Evolutionary conservation across 2,329 filamentous ascomycete species (phyloP).

Genomic region (Pseudomassariella vexata): DNA sequence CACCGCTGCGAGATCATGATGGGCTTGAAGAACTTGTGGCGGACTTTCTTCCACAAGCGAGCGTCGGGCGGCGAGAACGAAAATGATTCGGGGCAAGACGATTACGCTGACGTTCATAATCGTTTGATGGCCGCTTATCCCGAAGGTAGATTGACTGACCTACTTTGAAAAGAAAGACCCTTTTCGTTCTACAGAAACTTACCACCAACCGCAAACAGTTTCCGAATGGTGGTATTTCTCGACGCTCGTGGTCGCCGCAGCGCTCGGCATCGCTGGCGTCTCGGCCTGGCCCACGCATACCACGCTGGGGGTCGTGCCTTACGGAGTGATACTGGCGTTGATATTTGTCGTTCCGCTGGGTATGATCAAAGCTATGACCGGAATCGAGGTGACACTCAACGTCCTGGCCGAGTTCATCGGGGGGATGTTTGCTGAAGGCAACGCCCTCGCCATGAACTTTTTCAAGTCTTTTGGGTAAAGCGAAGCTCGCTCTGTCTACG

Average conservation of each 20-base stretch:
- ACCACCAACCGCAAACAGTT: no score
- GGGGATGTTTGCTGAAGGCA: constrained; percentile 43
- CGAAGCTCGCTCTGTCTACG: no score
- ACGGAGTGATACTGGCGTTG: constrained; percentile 41
- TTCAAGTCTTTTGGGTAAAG: constrained; percentile 47
- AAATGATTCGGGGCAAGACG: not conserved
- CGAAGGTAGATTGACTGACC: no score
- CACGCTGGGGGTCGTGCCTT: constrained; percentile 45
- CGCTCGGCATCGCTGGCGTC: constrained; percentile 40
- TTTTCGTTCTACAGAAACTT: no score
- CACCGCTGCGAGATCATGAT: constrained; percentile 14
- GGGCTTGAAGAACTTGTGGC: constrained; percentile 6
- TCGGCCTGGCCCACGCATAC: constrained; percentile 45
- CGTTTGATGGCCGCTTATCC: constrained; percentile 23
- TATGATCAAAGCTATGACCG: constrained; percentile 48
- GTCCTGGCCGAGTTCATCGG: constrained; percentile 49
- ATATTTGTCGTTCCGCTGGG: constrained; percentile 46
- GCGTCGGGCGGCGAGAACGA: not conserved
- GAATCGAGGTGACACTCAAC: constrained; percentile 44
- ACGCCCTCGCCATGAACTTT: constrained; percentile 47
- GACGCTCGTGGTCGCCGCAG: constrained; percentile 15
- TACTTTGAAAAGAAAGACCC: no score
- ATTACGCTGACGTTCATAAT: constrained; percentile 16
- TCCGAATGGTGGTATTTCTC: constrained; percentile 51
- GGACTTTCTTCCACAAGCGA: constrained; percentile 3